Evolutionary conservation across 2,329 filamentous ascomycete species (phyloP).

Genomic region (Ophiostoma ips): DNA sequence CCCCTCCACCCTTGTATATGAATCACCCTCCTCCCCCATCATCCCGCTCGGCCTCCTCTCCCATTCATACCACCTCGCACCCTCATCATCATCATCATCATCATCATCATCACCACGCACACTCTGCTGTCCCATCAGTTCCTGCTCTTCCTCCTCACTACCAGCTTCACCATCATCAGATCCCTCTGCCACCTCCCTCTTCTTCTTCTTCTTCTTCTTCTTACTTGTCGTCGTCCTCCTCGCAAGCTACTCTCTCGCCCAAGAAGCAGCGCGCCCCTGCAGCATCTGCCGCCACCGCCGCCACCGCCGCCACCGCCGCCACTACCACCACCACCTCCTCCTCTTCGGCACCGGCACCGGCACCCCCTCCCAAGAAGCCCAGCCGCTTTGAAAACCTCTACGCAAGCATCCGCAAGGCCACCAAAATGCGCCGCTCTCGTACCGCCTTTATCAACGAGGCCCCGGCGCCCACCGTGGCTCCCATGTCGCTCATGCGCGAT

Average conservation of each 20-base stretch:
- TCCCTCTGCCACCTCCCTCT: not conserved
- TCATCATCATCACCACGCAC: not conserved
- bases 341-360: no score
- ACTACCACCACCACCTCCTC: no score
- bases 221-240: no score
- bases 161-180: not conserved
- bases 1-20: not conserved
- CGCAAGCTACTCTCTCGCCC: not conserved
- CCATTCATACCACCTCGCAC: not conserved
- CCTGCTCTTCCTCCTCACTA: not conserved
- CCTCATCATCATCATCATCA: no score
- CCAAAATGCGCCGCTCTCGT: constrained; percentile 14
- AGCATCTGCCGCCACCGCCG: constrained; percentile 3
- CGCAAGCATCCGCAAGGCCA: constrained; percentile 20
- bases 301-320: no score
- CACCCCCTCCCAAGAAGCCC: constrained; percentile 15
- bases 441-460: constrained; percentile 5
- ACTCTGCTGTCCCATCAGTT: not conserved
- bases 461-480: constrained; percentile 10
- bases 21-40: not conserved
- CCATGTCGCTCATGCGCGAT: constrained; percentile 11
- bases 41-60: not conserved
- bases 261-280: constrained; percentile 5
- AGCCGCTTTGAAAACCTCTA: constrained; percentile 20
- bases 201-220: not conserved